Evolutionary conservation across 1,284 basidiomycete species (phyloP), one percentile per base, ranked within the genome.

Genomic region (Trametes hirsuta): DNA sequence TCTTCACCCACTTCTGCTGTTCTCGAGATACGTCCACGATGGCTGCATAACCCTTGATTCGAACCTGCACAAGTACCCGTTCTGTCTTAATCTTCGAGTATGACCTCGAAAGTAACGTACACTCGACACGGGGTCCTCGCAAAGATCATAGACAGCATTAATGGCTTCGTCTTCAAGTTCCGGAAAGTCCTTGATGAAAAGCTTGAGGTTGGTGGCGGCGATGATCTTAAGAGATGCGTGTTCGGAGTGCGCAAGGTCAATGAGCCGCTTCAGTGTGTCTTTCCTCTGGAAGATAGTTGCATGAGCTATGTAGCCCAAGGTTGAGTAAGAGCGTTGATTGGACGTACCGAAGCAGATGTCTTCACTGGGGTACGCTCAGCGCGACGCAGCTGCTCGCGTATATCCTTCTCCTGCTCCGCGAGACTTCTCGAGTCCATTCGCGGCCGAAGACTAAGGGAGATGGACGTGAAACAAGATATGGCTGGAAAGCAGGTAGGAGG

Each of bases 141-240:
- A 90, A 1, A 91, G 74, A 72, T 90, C 88, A 66, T 90, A 91
- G 22, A 90, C 80, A 21, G 86, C 84, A 65, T 90, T 87, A 67
- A 90, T 88, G 5, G 86, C 86, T 30, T 83, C 83, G 66, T 91
- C 89, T 70, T 89, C 86, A 15, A 87, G 75, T 47, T 88, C 87
- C 0, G 84, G 82, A 67, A 88, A 88, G 71, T 87, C 82, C 64
- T 75, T 81, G 74, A 90, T 84, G 69, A 86, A 85, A 46, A 75
- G 66, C 50, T 78, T 81, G 59, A 90, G 81, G 56, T 84, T 81
- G 25, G 75, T 74, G 0, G 88, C 87, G 1, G 85, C 86, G 22
- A 85, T 75, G 34, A 79, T 79, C 68, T 88, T 89, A 51, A 83
- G 68, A 8, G 71, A 67, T 0, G 72, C 39, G 53, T 77, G 69